phyloP scores from a whole-genome alignment of 306 rosid genomes.

The Prunus padus region DNA sequence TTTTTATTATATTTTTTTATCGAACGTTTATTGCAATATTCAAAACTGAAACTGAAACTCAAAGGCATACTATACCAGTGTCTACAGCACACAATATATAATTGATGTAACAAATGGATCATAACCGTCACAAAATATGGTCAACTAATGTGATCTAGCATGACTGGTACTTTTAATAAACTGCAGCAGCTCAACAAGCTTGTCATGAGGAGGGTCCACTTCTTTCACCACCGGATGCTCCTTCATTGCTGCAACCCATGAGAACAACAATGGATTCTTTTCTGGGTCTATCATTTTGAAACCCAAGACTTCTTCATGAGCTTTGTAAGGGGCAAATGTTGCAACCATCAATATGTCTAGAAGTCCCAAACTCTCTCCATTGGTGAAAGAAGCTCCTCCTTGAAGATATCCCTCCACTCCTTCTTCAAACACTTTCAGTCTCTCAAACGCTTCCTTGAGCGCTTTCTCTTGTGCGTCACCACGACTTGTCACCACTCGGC shows the following conservation, averaged over 20 bases:
- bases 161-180: neutral
- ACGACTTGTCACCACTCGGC: neutral
- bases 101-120: neutral
- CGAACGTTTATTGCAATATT: too few species aligned
- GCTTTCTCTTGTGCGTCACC: constrained; percentile 35
- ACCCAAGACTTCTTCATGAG: constrained; percentile 31
- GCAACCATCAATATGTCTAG: constrained; percentile 21
- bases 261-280: constrained; percentile 18
- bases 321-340: constrained; percentile 20
- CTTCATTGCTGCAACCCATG: constrained; percentile 13
- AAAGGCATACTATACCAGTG: too few species aligned
- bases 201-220: constrained; percentile 22
- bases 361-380: constrained; percentile 16
- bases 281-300: constrained; percentile 18
- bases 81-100: neutral
- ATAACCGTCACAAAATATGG: neutral
- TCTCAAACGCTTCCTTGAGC: constrained; percentile 8
- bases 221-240: constrained; percentile 25
- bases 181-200: constrained; percentile 20
- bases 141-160: neutral
- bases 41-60: too few species aligned
- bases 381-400: constrained; percentile 3
- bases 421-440: constrained; percentile 24
- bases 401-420: constrained; percentile 22
- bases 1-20: too few species aligned